Evolutionary conservation across 2,329 filamentous ascomycete genomes (phyloP).

Genomic region (Beauveria brongniartii): DNA sequence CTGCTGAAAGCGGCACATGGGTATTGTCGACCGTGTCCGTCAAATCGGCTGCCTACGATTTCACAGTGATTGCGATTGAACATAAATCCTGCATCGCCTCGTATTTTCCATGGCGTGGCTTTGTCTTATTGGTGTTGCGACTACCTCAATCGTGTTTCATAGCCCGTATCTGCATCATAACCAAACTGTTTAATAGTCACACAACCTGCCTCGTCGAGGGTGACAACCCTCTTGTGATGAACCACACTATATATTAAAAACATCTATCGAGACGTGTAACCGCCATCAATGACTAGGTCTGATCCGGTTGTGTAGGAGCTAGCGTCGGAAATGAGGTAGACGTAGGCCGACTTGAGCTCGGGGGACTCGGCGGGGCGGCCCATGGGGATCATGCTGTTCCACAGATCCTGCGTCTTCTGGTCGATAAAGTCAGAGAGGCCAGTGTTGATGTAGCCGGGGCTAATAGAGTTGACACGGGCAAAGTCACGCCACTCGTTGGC

Average conservation of each 20-base stretch:
- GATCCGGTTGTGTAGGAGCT: constrained; percentile 66
- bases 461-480: constrained; percentile 58
- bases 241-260: background rate
- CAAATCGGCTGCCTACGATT: no score
- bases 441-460: constrained; percentile 61
- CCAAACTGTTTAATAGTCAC: no score
- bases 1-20: no score
- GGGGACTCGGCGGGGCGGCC: constrained; percentile 58
- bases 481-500: constrained; percentile 64
- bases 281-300: constrained; percentile 65
- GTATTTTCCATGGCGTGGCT: no score
- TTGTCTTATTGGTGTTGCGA: no score
- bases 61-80: no score
- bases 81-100: no score
- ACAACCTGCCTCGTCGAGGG: background rate
- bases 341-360: constrained; percentile 70
- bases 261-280: constrained; percentile 45
- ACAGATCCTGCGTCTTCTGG: constrained; percentile 59
- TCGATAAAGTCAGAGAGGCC: constrained; percentile 61
- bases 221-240: background rate
- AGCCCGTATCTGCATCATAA: no score
- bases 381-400: constrained; percentile 69
- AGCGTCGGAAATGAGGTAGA: constrained; percentile 70
- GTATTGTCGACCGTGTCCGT: no score
- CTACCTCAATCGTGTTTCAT: no score